Evolutionary conservation across 352 stramenopile genomes (phyloP), one percentile per base, ranked within the genome.

Genomic region (Phytophthora pluvialis): DNA sequence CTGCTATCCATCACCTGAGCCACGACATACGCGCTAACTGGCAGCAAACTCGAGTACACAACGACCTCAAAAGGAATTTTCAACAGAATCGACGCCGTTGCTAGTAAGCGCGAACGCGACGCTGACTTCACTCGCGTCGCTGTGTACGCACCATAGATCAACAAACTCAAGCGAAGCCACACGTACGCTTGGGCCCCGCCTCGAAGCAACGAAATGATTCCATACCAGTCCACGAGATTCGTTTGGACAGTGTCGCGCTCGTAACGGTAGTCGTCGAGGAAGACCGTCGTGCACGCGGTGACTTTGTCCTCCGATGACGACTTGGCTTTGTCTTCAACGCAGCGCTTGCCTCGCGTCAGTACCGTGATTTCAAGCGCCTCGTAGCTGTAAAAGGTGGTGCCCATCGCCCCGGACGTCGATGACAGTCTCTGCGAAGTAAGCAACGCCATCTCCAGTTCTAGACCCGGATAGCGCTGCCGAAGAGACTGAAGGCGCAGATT

Each of bases 201-300:
- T 18, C 78, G 78, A 36, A 86, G 25, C 2, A 55, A 9, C 1
- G 72, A 56, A 9, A 73, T 73, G 26, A 82, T 45, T 3, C 13
- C 11, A 18, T 78, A 81, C 64, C 65, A 78, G 15, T 84, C 72
- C 4, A 61, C 54, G 3, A 71, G 53, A 28, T 80, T 79, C 5
- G 68, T 80, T 51, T 72, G 64, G 0, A 86, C 4, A 1, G 63
- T 48, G 10, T 70, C 61, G 1, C 78, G 67, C 29, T 87, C 77
- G 29, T 88, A 90, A 11, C 78, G 68, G 28, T 79, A 82, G 47
- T 88, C 79, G 39, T 88, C 79, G 7, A 88, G 12, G 25, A 88
- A 81, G 3, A 86, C 47, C 0, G 75, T 82, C 6, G 29, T 35
- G 36, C 77, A 69, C 16, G 13, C 26, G 12, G 12, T 21, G 12